Percentiles rank a stretch among this genome's conserved stretches.
phyloP scores from a whole-genome alignment of 2,329 filamentous ascomycete species.

The Cytospora mali region DNA sequence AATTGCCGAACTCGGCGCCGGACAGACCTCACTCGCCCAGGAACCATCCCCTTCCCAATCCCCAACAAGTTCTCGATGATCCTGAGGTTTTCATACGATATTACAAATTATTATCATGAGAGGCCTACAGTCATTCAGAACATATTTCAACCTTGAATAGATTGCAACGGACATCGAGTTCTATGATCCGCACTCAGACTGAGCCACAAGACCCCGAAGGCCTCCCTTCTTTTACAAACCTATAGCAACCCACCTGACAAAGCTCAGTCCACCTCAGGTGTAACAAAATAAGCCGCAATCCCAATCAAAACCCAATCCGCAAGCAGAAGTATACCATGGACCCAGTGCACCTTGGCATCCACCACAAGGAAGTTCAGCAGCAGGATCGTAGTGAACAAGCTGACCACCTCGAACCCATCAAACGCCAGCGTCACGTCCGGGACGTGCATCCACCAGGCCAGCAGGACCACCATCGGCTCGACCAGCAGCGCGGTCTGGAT shows the following conservation, averaged over 20 bases:
- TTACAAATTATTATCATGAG: neutral
- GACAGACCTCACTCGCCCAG: neutral
- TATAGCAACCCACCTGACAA: neutral
- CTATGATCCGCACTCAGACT: too few species aligned
- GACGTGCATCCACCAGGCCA: conserved; percentile 9
- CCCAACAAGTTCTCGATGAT: too few species aligned
- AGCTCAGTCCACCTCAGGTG: neutral
- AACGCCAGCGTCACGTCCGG: conserved; percentile 11
- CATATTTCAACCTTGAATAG: neutral
- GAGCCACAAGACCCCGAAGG: too few species aligned
- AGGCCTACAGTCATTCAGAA: too few species aligned
- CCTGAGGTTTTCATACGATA: neutral
- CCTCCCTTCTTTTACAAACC: too few species aligned
- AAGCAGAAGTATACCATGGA: conserved; percentile 14
- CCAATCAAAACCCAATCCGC: conserved; percentile 21
- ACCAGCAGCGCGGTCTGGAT: conserved; percentile 21
- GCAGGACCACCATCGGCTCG: conserved; percentile 13
- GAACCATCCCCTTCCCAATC: neutral
- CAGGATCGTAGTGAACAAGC: conserved; percentile 15
- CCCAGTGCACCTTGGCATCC: conserved; percentile 17
- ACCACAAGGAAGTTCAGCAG: conserved; percentile 18
- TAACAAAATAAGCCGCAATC: conserved; percentile 19
- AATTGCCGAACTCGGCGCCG: neutral
- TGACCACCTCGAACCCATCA: conserved; percentile 17
- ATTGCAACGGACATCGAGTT: too few species aligned